Base-by-base conservation (phyloP, 208 protist species). In the Acanthamoeba healyi region DNA sequence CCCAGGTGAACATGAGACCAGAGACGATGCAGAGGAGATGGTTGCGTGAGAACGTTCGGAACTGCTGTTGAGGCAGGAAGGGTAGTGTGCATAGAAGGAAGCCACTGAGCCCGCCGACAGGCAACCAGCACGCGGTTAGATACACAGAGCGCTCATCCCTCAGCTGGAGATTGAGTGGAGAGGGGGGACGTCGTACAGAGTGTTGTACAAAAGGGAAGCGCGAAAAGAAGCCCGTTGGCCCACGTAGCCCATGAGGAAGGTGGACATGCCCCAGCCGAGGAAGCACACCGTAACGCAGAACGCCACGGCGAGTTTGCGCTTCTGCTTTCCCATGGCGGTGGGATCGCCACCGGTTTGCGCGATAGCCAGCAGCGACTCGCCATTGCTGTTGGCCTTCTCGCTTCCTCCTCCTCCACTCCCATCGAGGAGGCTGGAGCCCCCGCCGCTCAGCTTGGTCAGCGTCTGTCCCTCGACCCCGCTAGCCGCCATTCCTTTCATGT, bases 191-290 rank as follows among this genome's bases (percentile, higher is more conserved):
- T 29, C 36, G 42, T 77, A 92, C 87, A 92, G 1, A 22, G 61
- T 92, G 61, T 92, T 92, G 32, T 65, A 92, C 19, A 92, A n/a
- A 26, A 92, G 36, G 17, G 87, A 92, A 14, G 87, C 44, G 1
- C 65, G 51, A 22, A 92, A 92, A 36, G 42, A 36, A 6, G 49
- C 61, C 0, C 32, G 10, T 32, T 92, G 87, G 5, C 87, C 87
- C 7, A 77, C 87, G 29, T 92, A 92, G 24, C 87, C 87, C 87
- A 92, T 92, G 14, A 56, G 19, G 38, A 92, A 92, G 5, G 87
- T 77, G 12, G 56, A 74, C 49, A 92, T 36, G n/a, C 87, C 87
- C 87, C 87, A 92, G 0, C 87, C 87, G 17, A 92, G 32, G 87
- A 92, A 92, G 34, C 87, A 92, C 1, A 92, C 22, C 0, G 34